phyloP scores from a whole-genome alignment of 2,329 filamentous ascomycete species.

The Lecanicillium sp. region DNA sequence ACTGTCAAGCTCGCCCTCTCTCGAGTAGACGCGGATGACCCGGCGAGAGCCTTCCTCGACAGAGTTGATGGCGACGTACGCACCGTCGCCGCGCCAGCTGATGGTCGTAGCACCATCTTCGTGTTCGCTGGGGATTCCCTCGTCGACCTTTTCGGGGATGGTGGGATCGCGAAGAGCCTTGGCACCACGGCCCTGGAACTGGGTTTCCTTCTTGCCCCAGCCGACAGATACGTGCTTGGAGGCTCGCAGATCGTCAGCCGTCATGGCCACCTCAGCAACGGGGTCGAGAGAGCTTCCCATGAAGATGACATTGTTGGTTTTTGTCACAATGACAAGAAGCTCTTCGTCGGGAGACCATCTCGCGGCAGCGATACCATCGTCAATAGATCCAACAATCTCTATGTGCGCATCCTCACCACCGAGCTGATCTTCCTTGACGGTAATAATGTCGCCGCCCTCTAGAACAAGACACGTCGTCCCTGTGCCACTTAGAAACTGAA shows the following conservation, averaged over 20 bases:
- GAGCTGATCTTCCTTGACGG: constrained; percentile 61
- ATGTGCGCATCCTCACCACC: constrained; percentile 64
- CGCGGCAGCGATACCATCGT: constrained; percentile 83
- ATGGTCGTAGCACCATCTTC: constrained; percentile 70
- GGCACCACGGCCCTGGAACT: constrained; percentile 89
- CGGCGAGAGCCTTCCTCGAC: constrained; percentile 64
- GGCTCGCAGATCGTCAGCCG: constrained; percentile 70
- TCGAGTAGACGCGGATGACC: constrained; percentile 81
- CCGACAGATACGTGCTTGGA: constrained; percentile 94
- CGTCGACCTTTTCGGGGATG: constrained; percentile 85
- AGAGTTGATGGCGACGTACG: constrained; percentile 80
- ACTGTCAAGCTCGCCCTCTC: constrained; percentile 85
- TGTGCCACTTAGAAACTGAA: constrained; percentile 83
- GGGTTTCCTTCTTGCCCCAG: constrained; percentile 97
- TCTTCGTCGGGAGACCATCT: constrained; percentile 96
- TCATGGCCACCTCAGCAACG: constrained; percentile 68
- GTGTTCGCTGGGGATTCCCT: constrained; percentile 66
- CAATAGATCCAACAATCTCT: constrained; percentile 91
- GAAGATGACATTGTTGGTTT: constrained; percentile 71
- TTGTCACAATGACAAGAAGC: constrained; percentile 75
- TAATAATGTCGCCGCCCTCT: constrained; percentile 83
- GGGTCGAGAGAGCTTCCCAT: constrained; percentile 92
- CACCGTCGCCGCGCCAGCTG: constrained; percentile 91
- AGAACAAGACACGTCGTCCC: constrained; percentile 75
- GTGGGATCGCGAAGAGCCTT: constrained; percentile 86